Conservation (phyloP, 2,329 filamentous ascomycete species). For the Nothopassalora personata region DNA sequence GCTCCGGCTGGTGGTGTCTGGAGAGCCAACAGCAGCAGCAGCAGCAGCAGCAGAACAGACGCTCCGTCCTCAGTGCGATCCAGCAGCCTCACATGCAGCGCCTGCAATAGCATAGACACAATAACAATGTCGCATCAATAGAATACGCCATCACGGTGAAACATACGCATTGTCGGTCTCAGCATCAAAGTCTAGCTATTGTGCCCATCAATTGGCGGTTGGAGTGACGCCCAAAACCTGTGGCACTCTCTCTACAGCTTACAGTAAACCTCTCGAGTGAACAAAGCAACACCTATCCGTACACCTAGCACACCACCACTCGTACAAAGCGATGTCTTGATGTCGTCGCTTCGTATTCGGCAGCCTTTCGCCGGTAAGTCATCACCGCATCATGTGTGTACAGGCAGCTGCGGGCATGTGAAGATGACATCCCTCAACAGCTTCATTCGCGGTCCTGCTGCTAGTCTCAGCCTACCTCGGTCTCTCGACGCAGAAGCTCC, state of each 20-base stretch:
- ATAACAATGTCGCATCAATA: background rate
- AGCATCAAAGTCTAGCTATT: background rate
- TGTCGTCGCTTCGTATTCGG: slow-evolving; percentile 69
- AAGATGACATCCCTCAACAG: slow-evolving; percentile 25
- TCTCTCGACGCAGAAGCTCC: slow-evolving; percentile 56
- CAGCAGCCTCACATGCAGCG: background rate
- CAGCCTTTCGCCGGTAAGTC: slow-evolving; percentile 78
- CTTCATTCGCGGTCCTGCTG: slow-evolving; percentile 55
- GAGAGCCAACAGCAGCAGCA: background rate
- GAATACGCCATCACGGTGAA: background rate
- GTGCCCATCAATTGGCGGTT: background rate
- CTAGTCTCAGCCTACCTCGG: slow-evolving; percentile 70
- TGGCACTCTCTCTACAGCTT: background rate
- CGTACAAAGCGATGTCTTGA: slow-evolving; percentile 17
- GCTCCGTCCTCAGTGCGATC: background rate
- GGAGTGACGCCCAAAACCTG: background rate
- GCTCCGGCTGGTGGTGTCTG: background rate
- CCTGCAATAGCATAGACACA: background rate
- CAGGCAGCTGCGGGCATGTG: background rate
- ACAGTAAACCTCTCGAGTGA: background rate
- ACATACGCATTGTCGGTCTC: background rate
- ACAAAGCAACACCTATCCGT: background rate
- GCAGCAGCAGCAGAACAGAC: background rate
- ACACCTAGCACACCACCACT: background rate
- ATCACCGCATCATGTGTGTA: background rate